Percentiles rank a stretch among this genome's conserved stretches.
Evolutionary conservation across 2,329 filamentous ascomycete species (phyloP).

Genomic region (Hirsutella thompsonii): DNA sequence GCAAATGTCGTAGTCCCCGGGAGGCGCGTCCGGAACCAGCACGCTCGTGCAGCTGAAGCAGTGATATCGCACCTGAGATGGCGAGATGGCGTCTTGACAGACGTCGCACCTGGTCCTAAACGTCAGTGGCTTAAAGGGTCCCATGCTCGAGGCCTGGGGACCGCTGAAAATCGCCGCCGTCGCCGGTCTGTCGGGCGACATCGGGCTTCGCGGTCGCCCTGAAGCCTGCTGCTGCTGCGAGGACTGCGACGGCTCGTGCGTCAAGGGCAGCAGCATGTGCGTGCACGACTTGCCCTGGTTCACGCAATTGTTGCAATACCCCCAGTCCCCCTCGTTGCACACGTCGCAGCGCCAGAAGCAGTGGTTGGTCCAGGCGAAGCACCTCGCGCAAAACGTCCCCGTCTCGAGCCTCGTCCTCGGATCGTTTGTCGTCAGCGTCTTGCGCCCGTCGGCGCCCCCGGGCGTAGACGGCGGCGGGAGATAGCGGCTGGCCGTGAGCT

Average conservation of each 20-base stretch:
- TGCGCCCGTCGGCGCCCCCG: constrained; percentile 40
- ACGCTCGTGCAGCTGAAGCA: constrained; percentile 58
- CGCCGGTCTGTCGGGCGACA: constrained; percentile 30
- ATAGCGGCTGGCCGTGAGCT: constrained; percentile 45
- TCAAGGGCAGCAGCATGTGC: constrained; percentile 67
- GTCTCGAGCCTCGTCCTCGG: constrained; percentile 56
- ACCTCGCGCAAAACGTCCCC: constrained; percentile 75
- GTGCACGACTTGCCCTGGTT: constrained; percentile 71
- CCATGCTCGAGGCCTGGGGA: constrained; percentile 30
- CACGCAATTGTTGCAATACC: constrained; percentile 80
- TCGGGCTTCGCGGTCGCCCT: constrained; percentile 25
- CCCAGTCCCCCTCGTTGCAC: constrained; percentile 92
- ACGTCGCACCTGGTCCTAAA: constrained; percentile 70
- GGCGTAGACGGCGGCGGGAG: constrained; percentile 33
- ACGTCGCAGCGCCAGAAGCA: constrained; percentile 82
- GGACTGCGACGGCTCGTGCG: constrained; percentile 35
- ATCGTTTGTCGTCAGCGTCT: constrained; percentile 51
- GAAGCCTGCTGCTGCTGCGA: constrained; percentile 6
- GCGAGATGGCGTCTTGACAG: constrained; percentile 60
- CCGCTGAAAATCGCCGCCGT: constrained; percentile 36
- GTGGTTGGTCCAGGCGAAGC: constrained; percentile 59
- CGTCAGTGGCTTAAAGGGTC: constrained; percentile 52
- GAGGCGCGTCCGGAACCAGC: constrained; percentile 29
- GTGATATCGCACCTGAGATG: constrained; percentile 60
- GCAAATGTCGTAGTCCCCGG: constrained; percentile 83